A percentile compares a stretch with the other conserved stretches of the same genome.
These are phyloP conservation scores for Cryptococcus sp. DNA, from an alignment of 1,284 basidiomycete species.

Conservation along the genomic window DNA sequence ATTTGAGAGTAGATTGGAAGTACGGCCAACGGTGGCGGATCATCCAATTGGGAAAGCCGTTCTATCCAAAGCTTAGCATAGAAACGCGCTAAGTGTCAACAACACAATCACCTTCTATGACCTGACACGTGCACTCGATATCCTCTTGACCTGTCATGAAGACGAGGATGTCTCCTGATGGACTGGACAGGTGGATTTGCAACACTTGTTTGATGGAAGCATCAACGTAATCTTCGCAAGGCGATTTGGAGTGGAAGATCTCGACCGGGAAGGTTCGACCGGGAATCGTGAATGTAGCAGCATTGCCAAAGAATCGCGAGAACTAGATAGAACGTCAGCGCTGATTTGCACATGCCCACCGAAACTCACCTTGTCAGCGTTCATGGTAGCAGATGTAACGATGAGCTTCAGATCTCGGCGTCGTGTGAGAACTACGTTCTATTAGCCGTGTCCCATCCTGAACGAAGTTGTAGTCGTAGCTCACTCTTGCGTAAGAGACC, in stretches of 20 bases:
- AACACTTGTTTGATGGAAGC: slow-evolving; percentile 96
- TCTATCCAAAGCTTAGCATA: slow-evolving; percentile 60
- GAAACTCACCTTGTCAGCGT: slow-evolving; percentile 79
- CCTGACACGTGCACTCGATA: slow-evolving; percentile 92
- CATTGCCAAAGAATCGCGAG: slow-evolving; percentile 90
- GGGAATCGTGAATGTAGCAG: slow-evolving; percentile 94
- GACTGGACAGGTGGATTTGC: slow-evolving; percentile 90
- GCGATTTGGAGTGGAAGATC: slow-evolving; percentile 91
- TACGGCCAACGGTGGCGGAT: slow-evolving; percentile 80
- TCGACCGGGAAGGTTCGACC: slow-evolving; percentile 99
- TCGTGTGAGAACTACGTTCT: slow-evolving; percentile 75
- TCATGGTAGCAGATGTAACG: slow-evolving; percentile 99
- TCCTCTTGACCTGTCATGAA: slow-evolving; percentile 99
- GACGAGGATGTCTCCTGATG: slow-evolving; percentile 93
- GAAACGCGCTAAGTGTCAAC: background rate
- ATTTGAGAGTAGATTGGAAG: slow-evolving; percentile 99
- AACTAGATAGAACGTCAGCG: slow-evolving; percentile 61
- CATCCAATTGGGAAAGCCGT: slow-evolving; percentile 85
- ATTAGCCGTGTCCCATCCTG: slow-evolving; percentile 1
- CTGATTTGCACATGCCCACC: too few relatives aligned
- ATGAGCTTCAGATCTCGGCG: slow-evolving; percentile 92
- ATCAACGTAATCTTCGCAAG: slow-evolving; percentile 98
- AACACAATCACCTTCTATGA: slow-evolving; percentile 70
- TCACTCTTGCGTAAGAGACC: slow-evolving; percentile 87
- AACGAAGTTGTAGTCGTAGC: too few relatives aligned